Conservation (phyloP, 2,329 filamentous ascomycete species). For the Talaromyces islandicus region DNA sequence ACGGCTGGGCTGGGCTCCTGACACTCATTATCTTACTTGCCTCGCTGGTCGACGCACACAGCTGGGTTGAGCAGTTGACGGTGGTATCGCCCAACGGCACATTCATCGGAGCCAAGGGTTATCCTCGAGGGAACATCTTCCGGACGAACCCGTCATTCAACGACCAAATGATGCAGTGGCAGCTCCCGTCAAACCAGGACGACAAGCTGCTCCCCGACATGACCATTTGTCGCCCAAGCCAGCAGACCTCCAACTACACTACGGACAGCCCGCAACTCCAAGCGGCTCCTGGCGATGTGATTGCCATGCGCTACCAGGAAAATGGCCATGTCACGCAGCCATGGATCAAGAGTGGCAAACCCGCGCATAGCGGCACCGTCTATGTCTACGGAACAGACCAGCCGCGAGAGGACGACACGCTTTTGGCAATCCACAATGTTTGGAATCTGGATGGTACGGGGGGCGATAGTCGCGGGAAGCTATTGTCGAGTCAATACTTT, state of each 20-base stretch:
- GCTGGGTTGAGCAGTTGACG: constrained; percentile 74
- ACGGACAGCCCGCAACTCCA: constrained; percentile 58
- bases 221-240: constrained; percentile 58
- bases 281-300: constrained; percentile 53
- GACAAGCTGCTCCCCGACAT: constrained; percentile 46
- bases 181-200: constrained; percentile 53
- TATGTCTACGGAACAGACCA: constrained; percentile 67
- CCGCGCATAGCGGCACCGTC: constrained; percentile 62
- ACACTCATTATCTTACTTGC: constrained; percentile 17
- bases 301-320: constrained; percentile 65
- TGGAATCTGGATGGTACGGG: constrained; percentile 80
- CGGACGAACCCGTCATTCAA: constrained; percentile 52
- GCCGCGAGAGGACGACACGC: constrained; percentile 53
- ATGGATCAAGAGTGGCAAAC: constrained; percentile 53
- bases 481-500: constrained; percentile 72
- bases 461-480: constrained; percentile 68
- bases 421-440: constrained; percentile 59
- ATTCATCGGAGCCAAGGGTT: constrained; percentile 66
- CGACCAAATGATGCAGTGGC: constrained; percentile 56
- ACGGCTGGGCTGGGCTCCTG: constrained; percentile 9
- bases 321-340: constrained; percentile 69
- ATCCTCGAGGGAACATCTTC: constrained; percentile 62
- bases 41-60: constrained; percentile 52
- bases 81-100: constrained; percentile 68
- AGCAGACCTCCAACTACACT: constrained; percentile 56